These are phyloP conservation scores for Zygoascus bituminiphila DNA, from an alignment of 805 yeast species.

Conservation along the genomic window DNA sequence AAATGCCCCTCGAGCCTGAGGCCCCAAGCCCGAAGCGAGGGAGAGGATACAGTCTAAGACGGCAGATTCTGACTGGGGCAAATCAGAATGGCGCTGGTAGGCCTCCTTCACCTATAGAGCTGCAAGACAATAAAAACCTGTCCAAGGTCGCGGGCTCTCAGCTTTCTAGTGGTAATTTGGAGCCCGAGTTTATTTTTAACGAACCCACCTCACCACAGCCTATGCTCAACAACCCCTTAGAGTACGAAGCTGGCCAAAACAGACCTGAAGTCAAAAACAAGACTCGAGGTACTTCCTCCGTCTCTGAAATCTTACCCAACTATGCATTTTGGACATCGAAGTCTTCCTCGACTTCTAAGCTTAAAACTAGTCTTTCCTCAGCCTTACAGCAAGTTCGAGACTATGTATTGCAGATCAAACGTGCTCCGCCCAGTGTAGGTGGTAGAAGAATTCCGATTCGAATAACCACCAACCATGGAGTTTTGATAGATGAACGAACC, in stretches of 20 bases:
- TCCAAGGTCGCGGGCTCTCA: neutral
- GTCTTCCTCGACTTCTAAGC: neutral
- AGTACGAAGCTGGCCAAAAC: neutral
- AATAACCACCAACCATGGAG: slow-evolving; percentile 30
- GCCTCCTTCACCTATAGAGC: slow-evolving; percentile 28
- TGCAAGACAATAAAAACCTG: slow-evolving; percentile 11
- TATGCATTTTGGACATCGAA: slow-evolving; percentile 22
- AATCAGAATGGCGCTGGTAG: slow-evolving; percentile 9
- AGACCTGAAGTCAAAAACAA: neutral
- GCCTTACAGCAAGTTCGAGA: slow-evolving; percentile 11
- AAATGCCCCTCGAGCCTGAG: neutral
- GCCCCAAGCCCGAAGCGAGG: slow-evolving; percentile 2
- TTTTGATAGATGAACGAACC: slow-evolving; percentile 59
- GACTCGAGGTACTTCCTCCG: neutral
- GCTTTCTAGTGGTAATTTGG: neutral
- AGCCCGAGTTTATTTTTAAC: neutral
- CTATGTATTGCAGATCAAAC: slow-evolving; percentile 23
- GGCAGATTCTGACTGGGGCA: slow-evolving; percentile 47
- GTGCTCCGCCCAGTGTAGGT: slow-evolving; percentile 43
- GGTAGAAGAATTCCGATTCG: slow-evolving; percentile 75
- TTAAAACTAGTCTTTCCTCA: neutral
- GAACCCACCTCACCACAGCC: neutral
- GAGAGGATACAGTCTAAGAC: slow-evolving; percentile 58
- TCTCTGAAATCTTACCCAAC: slow-evolving; percentile 18
- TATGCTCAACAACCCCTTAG: neutral